These are phyloP conservation scores for Talaromyces sp. DNA, from an alignment of 2,329 filamentous ascomycete species.

Conservation along the genomic window DNA sequence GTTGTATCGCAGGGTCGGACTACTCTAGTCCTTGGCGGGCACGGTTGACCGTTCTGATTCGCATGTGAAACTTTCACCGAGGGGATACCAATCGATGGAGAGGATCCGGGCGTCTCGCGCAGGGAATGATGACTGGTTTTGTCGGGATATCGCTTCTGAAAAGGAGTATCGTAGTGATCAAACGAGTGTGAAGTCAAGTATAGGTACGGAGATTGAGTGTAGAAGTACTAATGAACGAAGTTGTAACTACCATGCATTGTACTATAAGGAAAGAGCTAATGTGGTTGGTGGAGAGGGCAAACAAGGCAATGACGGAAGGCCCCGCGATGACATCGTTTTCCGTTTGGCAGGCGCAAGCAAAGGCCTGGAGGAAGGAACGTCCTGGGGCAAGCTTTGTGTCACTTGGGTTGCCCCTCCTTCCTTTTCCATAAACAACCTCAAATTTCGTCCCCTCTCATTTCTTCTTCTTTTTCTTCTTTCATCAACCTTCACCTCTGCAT, in stretches of 20 bases:
- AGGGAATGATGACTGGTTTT: not conserved
- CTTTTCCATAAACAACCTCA: conserved; percentile 22
- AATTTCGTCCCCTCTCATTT: conserved; percentile 12
- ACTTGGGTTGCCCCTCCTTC: conserved; percentile 15
- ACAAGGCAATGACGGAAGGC: conserved; percentile 10
- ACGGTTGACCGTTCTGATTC: not conserved
- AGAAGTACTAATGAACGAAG: no score
- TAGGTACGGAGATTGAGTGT: not conserved
- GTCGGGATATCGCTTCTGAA: conserved; percentile 9
- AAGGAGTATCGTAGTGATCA: not conserved
- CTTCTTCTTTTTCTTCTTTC: conserved; percentile 11
- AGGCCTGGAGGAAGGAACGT: not conserved
- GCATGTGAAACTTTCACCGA: conserved; percentile 12
- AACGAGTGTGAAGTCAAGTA: not conserved
- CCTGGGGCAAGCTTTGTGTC: conserved; percentile 7
- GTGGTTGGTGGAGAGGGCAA: not conserved
- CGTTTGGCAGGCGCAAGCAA: conserved; percentile 1
- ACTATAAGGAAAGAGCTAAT: not conserved
- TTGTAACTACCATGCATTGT: not conserved
- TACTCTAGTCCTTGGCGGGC: not conserved
- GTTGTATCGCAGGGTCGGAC: conserved; percentile 16
- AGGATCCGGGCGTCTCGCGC: conserved; percentile 4
- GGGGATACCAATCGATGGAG: not conserved
- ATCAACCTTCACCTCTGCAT: not conserved
- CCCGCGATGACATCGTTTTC: conserved; percentile 19